Evolutionary conservation across 331 rosid genomes (phyloP), one percentile per base, ranked within the genome.

Genomic region (Telfairia occidentalis): DNA sequence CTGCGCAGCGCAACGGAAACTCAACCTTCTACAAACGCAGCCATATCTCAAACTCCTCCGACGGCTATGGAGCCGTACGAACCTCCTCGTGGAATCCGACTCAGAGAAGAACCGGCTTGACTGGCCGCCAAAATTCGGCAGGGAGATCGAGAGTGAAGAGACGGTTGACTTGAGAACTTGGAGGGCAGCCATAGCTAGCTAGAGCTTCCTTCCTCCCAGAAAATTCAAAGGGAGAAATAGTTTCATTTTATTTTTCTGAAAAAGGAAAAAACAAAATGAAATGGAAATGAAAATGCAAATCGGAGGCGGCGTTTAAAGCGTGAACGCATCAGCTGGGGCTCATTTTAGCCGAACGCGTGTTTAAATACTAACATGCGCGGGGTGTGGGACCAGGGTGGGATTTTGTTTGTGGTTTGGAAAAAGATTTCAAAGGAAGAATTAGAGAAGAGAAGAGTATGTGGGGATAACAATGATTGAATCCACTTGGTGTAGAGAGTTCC

Each of bases 1-100:
- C 55, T 86, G 86, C 76, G 95, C 87, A 73, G 40, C 77, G 53
- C 96, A 91, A 64, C 78, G 75, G 73, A 91, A 83, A 32, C 79
- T 82, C 54, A 86, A 71, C 29, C 84, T 71, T 53, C 61, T 80
- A 77, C 60, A 71, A 76, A 71, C 28, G 64, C 16, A 52, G 61
- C 11, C 57, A 79, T 77, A 75, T 34, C 78, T 73, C 28, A 84
- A 79, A 73, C 63, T 18, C 19, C 71, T 58, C 42, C 52, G 75
- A 32, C 57, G 73, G 52, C 85, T 52, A 45, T 77, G 86, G 3
- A 82, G 66, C 80, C 79, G 83, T 70, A 57, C 3, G 55, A 78
- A n/a, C 88, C 81, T 82, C 80, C 53, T 80, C 50, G 80, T 63
- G 67, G 86, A 82, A 80, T 73, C 81, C 6, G 38, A 45, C 24